Conservation (phyloP, 2,329 filamentous ascomycete species). For the Dothideomycetes sp. region DNA sequence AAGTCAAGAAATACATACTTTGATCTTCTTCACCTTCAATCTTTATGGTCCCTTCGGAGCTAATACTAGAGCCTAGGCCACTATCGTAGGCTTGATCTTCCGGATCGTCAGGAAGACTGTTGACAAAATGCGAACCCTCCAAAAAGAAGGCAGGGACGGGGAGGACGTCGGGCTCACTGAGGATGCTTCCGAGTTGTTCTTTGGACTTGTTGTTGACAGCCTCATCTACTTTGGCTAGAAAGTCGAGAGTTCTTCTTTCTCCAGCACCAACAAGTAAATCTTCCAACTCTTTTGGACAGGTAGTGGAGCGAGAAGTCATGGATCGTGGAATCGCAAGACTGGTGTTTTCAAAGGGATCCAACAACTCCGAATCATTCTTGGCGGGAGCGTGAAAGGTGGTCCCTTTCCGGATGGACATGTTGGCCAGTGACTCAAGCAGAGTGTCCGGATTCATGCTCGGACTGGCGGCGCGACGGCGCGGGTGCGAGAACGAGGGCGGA, state of each 20-base stretch:
- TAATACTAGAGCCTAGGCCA: constrained; percentile 72
- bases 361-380: constrained; percentile 27
- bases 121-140: constrained; percentile 23
- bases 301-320: constrained; percentile 37
- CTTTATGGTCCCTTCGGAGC: neutral
- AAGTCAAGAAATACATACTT: too few species aligned
- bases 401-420: constrained; percentile 36
- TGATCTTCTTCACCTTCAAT: too few species aligned
- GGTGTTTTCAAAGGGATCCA: constrained; percentile 22
- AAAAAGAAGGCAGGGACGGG: constrained; percentile 36
- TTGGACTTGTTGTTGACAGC: constrained; percentile 27
- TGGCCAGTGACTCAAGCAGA: constrained; percentile 40
- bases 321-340: constrained; percentile 21
- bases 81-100: constrained; percentile 68
- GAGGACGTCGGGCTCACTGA: constrained; percentile 37
- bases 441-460: constrained; percentile 22
- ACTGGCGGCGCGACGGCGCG: constrained; percentile 7
- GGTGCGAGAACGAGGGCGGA: constrained; percentile 1
- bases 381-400: constrained; percentile 37
- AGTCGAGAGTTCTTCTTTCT: constrained; percentile 31
- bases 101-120: constrained; percentile 22
- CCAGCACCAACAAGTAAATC: constrained; percentile 35
- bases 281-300: constrained; percentile 36
- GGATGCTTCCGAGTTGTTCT: constrained; percentile 25
- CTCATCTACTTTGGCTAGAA: constrained; percentile 35